Evolutionary conservation across 352 stramenopile genomes (phyloP), one percentile per base, ranked within the genome.

Genomic region (Peronospora destructor): DNA sequence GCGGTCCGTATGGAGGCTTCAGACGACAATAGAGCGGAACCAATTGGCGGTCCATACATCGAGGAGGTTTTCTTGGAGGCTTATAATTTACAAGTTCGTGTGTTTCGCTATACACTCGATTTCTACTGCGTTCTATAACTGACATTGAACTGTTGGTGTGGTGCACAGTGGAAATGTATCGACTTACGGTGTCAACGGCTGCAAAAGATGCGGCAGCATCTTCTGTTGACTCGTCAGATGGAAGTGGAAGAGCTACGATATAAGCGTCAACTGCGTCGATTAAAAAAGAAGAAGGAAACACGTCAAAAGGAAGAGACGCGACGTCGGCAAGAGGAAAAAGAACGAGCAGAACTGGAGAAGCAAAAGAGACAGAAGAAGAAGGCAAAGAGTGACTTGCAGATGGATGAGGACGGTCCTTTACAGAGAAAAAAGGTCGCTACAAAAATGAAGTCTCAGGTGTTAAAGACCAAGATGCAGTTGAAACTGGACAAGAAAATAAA

Each of bases 1-100:
- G n/a, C 33, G 36, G 39, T 3, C 19, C 23, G 14, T 26, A 76
- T 71, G 53, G 61, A 68, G 59, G 46, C 67, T 17, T 29, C 42
- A 29, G 49, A 65, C 12, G 17, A 45, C n/a, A n/a, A n/a, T n/a
- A 29, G 46, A 19, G 40, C 45, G 32, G 28, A 19, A 17, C 39
- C 45, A 11, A 39, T 63, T n/a, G 56, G 42, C 3, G 29, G 23
- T 13, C 49, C 34, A 7, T 64, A 64, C 56, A 45, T 61, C 16
- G 76, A 87, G 28, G 76, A 87, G 50, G 49, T 64, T 33, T 56
- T 87, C 35, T 60, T 87, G 9, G 69, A 87, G 53, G 63, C 71
- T 17, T 84, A 74, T 47, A 66, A 79, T 33, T 46, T 88, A 35
- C 61, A 88, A 68, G 76, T 87, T 32, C 45, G 67, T 70, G 23